Evolutionary conservation across 2,329 filamentous ascomycete genomes (phyloP), one percentile per base, ranked within the genome.

Genomic region (Aspergillus versicolor): DNA sequence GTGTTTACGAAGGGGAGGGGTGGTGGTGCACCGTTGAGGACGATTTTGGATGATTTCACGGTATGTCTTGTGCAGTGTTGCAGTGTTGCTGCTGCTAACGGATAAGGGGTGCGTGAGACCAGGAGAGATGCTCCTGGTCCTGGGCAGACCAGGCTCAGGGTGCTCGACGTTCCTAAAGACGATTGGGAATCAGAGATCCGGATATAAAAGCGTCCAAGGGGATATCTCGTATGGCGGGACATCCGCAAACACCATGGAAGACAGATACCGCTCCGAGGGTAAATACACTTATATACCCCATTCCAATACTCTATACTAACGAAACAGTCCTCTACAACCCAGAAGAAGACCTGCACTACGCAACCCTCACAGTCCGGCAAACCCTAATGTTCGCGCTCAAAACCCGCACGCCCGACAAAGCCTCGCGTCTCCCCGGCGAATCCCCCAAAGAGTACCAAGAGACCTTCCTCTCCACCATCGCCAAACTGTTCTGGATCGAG

Each of bases 91-190:
- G 24, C 2, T 7, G 12, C 46, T 50, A 37, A 48, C 7, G 9
- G 3, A 17, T 17, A 51, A 75, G 67, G 75, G 75, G 1, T 77
- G 74, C 54, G 73, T 77, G 19, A 65, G 72, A 11, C 75, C 75
- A 1, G 69, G 75, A 22, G 70, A 76, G 60, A 71, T 71, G 73
- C 61, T 74, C n/a, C 59, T 77, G 2, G 64, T 79, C 59, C 68
- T 78, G 17, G 76, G 75, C 5, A 68, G 72, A 6, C 75, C 75
- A 3, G 75, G 75, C 0, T 73, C 73, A 45, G 76, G 77, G 44
- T 96, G 91, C 73, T 91, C 89, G 15, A 96, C 91, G 1, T 88
- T 95, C 62, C 78, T 96, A 57, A 96, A 96, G 79, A 90, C 89
- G 0, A 84, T 95, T 13, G 83, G 86, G 37, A 91, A 91, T 63